Percentiles rank a stretch among this genome's conserved stretches.
Conservation (phyloP, 2,329 filamentous ascomycete species). For the Plectosphaerella plurivora region DNA sequence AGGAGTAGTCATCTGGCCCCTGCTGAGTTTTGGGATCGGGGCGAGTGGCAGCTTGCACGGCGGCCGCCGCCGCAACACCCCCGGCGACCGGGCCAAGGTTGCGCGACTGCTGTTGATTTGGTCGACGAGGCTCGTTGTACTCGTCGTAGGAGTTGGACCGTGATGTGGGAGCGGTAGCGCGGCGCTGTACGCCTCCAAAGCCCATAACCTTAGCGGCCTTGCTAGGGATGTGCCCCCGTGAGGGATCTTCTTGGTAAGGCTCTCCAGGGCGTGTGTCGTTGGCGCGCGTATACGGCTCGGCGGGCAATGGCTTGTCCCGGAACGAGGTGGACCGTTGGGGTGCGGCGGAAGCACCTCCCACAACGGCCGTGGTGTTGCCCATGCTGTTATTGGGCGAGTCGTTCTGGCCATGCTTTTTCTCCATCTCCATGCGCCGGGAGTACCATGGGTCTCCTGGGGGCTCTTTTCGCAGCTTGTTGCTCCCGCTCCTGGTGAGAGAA, state of each 20-base stretch:
- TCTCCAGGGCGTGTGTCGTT: background rate
- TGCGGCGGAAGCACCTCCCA: constrained; percentile 7
- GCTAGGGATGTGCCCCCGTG: constrained; percentile 7
- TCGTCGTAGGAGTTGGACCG: constrained; percentile 5
- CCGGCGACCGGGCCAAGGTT: background rate
- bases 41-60: constrained; percentile 4
- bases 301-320: constrained; percentile 27
- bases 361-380: constrained; percentile 12
- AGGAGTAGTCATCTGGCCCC: constrained; percentile 3
- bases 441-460: constrained; percentile 49
- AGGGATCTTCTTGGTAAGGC: constrained; percentile 1
- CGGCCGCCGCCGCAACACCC: constrained; percentile 2
- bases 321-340: constrained; percentile 10
- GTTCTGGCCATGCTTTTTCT: constrained; percentile 28
- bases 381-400: constrained; percentile 16
- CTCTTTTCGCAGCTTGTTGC: constrained; percentile 55
- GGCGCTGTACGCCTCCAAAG: constrained; percentile 8
- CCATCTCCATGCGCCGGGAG: constrained; percentile 35
- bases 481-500: constrained; percentile 42
- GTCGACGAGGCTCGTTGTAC: constrained; percentile 1
- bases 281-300: constrained; percentile 5
- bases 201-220: constrained; percentile 13
- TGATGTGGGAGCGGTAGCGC: constrained; percentile 8
- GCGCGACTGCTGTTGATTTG: background rate
- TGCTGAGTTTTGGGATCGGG: constrained; percentile 1